Percentiles rank a stretch among this genome's conserved stretches.
Conservation (phyloP, 2,329 filamentous ascomycete species). For the Byssochlamys sp. region DNA sequence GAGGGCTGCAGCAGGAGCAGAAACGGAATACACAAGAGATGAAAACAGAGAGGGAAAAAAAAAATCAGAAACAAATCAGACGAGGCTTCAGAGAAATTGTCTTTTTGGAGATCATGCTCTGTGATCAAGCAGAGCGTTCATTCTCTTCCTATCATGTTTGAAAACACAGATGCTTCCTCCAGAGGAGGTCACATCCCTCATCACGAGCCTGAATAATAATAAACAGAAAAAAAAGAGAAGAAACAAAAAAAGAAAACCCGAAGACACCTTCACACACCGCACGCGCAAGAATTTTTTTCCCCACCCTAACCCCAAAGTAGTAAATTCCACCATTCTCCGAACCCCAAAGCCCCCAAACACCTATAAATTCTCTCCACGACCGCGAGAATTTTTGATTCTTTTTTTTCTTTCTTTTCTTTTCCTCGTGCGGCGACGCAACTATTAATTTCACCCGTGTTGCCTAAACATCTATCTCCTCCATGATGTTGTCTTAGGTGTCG, state of each 20-base stretch:
- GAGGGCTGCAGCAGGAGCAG: background rate
- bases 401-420: constrained; percentile 47
- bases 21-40: background rate
- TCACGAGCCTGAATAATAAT: constrained; percentile 29
- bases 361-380: constrained; percentile 15
- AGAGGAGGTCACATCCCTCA: constrained; percentile 27
- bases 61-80: background rate
- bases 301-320: constrained; percentile 6
- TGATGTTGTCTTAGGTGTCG: constrained; percentile 59
- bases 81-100: constrained; percentile 33
- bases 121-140: constrained; percentile 25
- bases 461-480: constrained; percentile 49
- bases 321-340: background rate
- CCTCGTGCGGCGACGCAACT: constrained; percentile 74
- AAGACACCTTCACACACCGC: background rate
- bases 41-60: background rate
- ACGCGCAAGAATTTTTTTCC: constrained; percentile 7
- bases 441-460: constrained; percentile 67
- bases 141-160: constrained; percentile 41
- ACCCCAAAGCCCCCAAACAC: background rate
- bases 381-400: constrained; percentile 5
- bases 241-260: constrained; percentile 1
- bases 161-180: constrained; percentile 13
- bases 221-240: constrained; percentile 10
- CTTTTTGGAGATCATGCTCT: constrained; percentile 32